Evolutionary conservation across 768 basidiomycete genomes (phyloP).

Genomic region (Chlorophyllum brunneum): DNA sequence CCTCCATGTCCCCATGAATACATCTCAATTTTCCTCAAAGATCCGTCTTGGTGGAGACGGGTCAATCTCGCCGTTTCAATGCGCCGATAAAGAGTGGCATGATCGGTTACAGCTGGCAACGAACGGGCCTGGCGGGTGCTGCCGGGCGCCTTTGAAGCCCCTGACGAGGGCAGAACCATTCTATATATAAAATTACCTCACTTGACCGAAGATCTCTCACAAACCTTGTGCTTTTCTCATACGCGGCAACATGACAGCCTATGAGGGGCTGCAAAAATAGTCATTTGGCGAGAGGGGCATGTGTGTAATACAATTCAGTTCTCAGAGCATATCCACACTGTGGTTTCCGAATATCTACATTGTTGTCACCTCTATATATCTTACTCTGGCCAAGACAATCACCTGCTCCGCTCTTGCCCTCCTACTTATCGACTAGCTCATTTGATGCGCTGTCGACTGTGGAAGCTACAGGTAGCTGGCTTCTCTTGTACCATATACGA

Average conservation of each 20-base stretch:
- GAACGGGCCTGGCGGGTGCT: background rate
- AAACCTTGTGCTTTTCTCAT: constrained; percentile 1
- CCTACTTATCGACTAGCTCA: background rate
- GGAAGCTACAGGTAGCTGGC: background rate
- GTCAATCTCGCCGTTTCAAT: constrained; percentile 3
- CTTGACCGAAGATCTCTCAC: constrained; percentile 7
- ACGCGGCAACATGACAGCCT: constrained; percentile 1
- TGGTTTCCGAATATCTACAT: background rate
- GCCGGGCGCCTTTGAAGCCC: background rate
- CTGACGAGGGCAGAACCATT: background rate
- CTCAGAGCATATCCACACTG: constrained; percentile 10
- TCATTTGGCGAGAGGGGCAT: background rate
- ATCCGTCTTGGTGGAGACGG: background rate
- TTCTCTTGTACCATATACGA: no score
- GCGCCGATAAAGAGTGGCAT: constrained; percentile 1
- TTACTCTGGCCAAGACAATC: background rate
- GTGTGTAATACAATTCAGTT: constrained; percentile 2
- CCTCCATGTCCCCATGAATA: background rate
- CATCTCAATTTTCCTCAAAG: background rate
- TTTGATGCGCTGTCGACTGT: background rate
- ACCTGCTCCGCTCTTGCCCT: background rate
- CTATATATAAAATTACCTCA: background rate
- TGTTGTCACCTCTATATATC: background rate
- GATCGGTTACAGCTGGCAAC: background rate
- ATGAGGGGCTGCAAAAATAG: constrained; percentile 9